phyloP scores from a whole-genome alignment of 345 rosid species.

The Brassica carinata region DNA sequence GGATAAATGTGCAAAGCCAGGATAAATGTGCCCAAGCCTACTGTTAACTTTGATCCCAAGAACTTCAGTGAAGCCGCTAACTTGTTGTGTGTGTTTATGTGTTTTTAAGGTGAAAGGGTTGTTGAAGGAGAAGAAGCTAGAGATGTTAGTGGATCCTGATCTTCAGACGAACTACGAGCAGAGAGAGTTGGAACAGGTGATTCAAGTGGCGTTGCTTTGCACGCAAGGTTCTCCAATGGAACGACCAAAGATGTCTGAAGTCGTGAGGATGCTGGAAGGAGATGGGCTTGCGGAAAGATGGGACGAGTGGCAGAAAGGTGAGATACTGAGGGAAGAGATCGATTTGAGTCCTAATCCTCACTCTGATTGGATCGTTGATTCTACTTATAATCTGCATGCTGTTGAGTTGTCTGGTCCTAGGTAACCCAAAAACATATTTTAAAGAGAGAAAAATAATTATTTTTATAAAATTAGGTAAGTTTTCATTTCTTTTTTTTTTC shows the following conservation, averaged over 20 bases:
- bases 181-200: constrained; percentile 83
- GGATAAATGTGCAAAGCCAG: too few species aligned
- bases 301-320: constrained; percentile 99
- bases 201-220: constrained; percentile 93
- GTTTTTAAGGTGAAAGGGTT: constrained; percentile 82
- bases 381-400: constrained; percentile 87
- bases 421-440: constrained; percentile 32
- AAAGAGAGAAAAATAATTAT: neutral
- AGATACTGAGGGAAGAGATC: constrained; percentile 80
- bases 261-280: constrained; percentile 95
- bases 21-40: too few species aligned
- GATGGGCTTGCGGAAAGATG: constrained; percentile 89
- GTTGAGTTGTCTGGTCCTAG: constrained; percentile 97
- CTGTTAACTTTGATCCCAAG: neutral
- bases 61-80: neutral
- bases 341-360: constrained; percentile 70
- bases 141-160: constrained; percentile 95
- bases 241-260: constrained; percentile 95
- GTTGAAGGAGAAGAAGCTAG: constrained; percentile 87
- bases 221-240: constrained; percentile 94
- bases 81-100: neutral
- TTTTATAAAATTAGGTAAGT: constrained; percentile 17
- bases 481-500: neutral
- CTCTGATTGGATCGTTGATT: constrained; percentile 90
- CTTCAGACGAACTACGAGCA: constrained; percentile 72